Conservation (phyloP, 768 basidiomycete genomes). For the Trametes cingulata region DNA sequence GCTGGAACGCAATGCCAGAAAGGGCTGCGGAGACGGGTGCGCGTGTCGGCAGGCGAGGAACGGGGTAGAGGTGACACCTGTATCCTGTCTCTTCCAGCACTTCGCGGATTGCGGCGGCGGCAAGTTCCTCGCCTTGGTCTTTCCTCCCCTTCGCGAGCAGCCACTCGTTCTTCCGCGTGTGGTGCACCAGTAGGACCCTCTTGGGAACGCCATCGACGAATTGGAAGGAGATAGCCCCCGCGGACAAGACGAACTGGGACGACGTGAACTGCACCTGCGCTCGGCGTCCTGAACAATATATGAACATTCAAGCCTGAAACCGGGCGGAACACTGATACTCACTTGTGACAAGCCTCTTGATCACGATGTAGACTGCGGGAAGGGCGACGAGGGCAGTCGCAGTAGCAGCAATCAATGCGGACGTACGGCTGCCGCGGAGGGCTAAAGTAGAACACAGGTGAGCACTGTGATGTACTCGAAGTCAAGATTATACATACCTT, state of each 20-base stretch:
- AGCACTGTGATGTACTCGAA: too few relatives aligned
- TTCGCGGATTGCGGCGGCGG: conserved; percentile 32
- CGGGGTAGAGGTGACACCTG: conserved; percentile 27
- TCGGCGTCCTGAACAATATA: not conserved
- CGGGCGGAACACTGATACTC: not conserved
- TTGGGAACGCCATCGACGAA: conserved; percentile 9
- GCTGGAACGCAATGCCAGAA: not conserved
- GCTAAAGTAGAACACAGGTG: too few relatives aligned
- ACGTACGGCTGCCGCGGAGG: not conserved
- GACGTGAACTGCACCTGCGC: conserved; percentile 5
- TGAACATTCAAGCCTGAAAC: not conserved
- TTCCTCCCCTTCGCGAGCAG: conserved; percentile 34
- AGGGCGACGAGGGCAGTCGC: not conserved
- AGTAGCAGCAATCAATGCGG: not conserved
- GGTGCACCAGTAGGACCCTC: conserved; percentile 19
- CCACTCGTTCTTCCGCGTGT: conserved; percentile 28
- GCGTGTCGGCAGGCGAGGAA: conserved; percentile 19
- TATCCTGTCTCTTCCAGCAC: conserved; percentile 37
- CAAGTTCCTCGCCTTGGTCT: conserved; percentile 31
- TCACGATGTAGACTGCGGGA: not conserved
- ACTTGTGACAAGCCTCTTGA: not conserved
- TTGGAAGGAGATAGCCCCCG: conserved; percentile 17
- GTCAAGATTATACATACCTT: too few relatives aligned
- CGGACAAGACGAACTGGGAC: conserved; percentile 15
- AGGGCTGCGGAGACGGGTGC: not conserved